Conservation (phyloP, 331 rosid genomes). For the Ulmus americana region DNA sequence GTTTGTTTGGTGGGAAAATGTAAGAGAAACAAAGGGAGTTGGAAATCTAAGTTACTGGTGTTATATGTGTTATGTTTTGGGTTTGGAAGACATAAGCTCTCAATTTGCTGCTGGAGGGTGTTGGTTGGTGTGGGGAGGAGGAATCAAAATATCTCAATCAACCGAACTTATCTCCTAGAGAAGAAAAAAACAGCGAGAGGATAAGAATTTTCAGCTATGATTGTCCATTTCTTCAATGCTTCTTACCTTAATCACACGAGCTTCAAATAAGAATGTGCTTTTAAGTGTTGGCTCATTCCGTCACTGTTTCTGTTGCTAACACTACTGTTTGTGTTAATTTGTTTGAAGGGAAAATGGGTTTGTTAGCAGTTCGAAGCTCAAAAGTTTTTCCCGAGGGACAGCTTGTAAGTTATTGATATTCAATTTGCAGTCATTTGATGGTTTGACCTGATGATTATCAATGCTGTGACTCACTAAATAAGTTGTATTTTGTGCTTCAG, state of each 20-base stretch:
- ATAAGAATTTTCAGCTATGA: background rate
- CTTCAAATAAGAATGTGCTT: constrained; percentile 10
- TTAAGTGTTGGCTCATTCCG: background rate
- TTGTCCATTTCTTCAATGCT: background rate
- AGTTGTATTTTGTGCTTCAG: constrained; percentile 38
- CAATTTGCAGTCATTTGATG: background rate
- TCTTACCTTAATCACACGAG: background rate
- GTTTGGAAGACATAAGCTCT: too few species aligned
- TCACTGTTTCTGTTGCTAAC: background rate
- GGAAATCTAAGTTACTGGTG: too few species aligned
- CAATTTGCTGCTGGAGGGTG: too few species aligned
- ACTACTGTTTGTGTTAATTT: constrained; percentile 9
- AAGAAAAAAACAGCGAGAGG: background rate
- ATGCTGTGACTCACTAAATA: constrained; percentile 6
- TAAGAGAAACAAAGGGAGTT: too few species aligned
- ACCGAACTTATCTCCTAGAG: too few species aligned
- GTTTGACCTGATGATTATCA: constrained; percentile 14
- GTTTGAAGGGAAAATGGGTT: constrained; percentile 58
- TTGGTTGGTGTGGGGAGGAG: too few species aligned
- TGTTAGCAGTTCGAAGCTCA: constrained; percentile 39
- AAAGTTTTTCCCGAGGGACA: constrained; percentile 37
- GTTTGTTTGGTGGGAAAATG: background rate
- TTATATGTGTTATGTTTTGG: too few species aligned
- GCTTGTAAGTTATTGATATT: constrained; percentile 55
- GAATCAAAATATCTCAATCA: too few species aligned